Evolutionary conservation across 768 basidiomycete genomes (phyloP).

Genomic region (Leccinum obscurum): DNA sequence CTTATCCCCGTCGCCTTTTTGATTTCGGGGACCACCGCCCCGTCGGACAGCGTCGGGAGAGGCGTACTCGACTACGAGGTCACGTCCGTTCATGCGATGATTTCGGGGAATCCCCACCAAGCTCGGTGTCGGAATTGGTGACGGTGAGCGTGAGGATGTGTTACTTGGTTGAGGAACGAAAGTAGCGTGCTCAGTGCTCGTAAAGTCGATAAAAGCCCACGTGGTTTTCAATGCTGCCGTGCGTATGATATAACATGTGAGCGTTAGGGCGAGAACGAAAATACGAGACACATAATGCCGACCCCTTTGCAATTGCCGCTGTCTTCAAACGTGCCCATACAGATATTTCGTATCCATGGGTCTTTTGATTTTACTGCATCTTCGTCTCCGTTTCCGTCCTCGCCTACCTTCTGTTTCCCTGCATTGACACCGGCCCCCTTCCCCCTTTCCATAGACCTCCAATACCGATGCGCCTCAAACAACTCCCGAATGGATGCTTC

Average conservation of each 20-base stretch:
- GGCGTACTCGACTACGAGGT: constrained; percentile 88
- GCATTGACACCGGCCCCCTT: constrained; percentile 35
- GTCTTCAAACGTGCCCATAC: constrained; percentile 97
- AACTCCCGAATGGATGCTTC: constrained; percentile 69
- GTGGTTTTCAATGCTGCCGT: constrained; percentile 39
- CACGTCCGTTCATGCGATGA: constrained; percentile 79
- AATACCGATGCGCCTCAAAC: constrained; percentile 59
- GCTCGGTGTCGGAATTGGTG: too few species aligned
- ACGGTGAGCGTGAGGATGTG: too few species aligned
- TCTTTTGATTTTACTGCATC: constrained; percentile 27
- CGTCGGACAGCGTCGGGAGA: constrained; percentile 84
- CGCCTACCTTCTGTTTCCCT: constrained; percentile 19
- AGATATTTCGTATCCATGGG: constrained; percentile 73
- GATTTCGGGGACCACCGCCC: constrained; percentile 45
- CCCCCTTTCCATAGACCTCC: constrained; percentile 33
- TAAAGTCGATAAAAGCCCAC: constrained; percentile 94
- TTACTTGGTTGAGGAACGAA: too few species aligned
- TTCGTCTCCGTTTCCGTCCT: neutral
- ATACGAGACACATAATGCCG: constrained; percentile 23
- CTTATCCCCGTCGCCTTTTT: constrained; percentile 26
- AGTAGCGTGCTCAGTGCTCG: constrained; percentile 52
- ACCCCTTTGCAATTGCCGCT: constrained; percentile 95
- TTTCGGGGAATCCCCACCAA: constrained; percentile 46
- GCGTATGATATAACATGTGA: neutral
- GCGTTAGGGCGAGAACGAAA: neutral